phyloP scores from a whole-genome alignment of 2,329 filamentous ascomycete genomes.

The Diaporthe australafricana region DNA sequence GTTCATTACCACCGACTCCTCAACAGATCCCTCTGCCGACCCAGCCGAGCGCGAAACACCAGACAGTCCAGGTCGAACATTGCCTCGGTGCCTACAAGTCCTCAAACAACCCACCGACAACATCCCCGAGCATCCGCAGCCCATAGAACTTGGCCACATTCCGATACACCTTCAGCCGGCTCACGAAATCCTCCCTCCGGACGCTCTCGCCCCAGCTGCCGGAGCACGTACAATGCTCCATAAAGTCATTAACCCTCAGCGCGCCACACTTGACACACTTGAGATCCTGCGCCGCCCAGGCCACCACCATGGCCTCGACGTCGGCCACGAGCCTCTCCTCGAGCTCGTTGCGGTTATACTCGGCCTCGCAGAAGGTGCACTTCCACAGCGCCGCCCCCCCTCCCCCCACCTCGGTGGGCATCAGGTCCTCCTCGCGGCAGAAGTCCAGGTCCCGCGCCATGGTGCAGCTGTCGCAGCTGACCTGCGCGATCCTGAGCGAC shows the following conservation, averaged over 20 bases:
- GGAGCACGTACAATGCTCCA: constrained; percentile 95
- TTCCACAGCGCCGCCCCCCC: constrained; percentile 65
- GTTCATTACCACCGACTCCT: background rate
- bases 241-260: constrained; percentile 88
- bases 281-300: constrained; percentile 91
- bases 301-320: constrained; percentile 79
- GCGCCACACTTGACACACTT: constrained; percentile 80
- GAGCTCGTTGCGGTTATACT: constrained; percentile 82
- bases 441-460: constrained; percentile 90
- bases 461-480: constrained; percentile 92
- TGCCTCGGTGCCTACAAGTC: constrained; percentile 49
- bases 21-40: too few species aligned
- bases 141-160: constrained; percentile 84
- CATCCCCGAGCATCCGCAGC: constrained; percentile 82
- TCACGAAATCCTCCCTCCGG: constrained; percentile 73
- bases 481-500: constrained; percentile 76
- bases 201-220: constrained; percentile 84
- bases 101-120: constrained; percentile 73
- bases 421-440: constrained; percentile 87
- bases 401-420: too few species aligned
- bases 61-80: background rate
- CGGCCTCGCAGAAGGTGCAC: constrained; percentile 80
- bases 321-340: constrained; percentile 85
- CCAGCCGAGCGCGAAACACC: too few species aligned
- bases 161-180: constrained; percentile 75